Evolutionary conservation across 208 protist species (phyloP).

Genomic region (Trypanosoma congolense): DNA sequence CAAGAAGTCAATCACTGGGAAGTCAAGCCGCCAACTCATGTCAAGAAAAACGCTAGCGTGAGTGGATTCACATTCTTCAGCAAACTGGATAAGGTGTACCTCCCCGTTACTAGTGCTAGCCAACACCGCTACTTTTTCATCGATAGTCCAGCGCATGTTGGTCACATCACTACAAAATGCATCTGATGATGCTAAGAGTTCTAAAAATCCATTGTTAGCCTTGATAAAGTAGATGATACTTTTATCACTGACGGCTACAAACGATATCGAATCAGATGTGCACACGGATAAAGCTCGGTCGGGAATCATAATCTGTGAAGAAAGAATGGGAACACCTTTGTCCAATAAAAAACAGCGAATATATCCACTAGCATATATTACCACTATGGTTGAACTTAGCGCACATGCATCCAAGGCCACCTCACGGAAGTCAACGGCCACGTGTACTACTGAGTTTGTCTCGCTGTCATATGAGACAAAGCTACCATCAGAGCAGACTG

Average conservation of each 20-base stretch:
- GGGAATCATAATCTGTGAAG: slow-evolving; percentile 14
- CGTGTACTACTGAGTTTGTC: slow-evolving; percentile 8
- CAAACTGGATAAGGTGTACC: slow-evolving; percentile 39
- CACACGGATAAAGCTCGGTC: slow-evolving; percentile 14
- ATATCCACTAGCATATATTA: slow-evolving; percentile 20
- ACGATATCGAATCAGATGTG: slow-evolving; percentile 10
- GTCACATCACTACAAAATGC: slow-evolving; percentile 11
- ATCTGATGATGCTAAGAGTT: slow-evolving; percentile 3
- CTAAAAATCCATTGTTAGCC: slow-evolving; percentile 9
- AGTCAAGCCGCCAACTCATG: slow-evolving; percentile 73
- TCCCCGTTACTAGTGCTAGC: slow-evolving; percentile 59
- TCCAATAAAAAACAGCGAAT: slow-evolving; percentile 12
- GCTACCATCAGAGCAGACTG: slow-evolving; percentile 11
- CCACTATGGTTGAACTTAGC: slow-evolving; percentile 7
- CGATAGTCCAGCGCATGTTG: slow-evolving; percentile 29
- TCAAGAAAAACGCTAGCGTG: slow-evolving; percentile 34
- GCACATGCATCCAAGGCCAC: slow-evolving; percentile 19
- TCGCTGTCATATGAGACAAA: slow-evolving; percentile 11
- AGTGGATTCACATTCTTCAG: slow-evolving; percentile 18
- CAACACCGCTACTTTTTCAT: slow-evolving; percentile 29
- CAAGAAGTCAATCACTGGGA: slow-evolving; percentile 53
- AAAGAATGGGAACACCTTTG: slow-evolving; percentile 1
- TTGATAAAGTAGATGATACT: slow-evolving; percentile 16
- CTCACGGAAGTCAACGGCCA: slow-evolving; percentile 8
- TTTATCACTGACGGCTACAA: slow-evolving; percentile 16